Evolutionary conservation across 768 basidiomycete genomes (phyloP).

Genomic region (Lactarius pseudohatsudake): DNA sequence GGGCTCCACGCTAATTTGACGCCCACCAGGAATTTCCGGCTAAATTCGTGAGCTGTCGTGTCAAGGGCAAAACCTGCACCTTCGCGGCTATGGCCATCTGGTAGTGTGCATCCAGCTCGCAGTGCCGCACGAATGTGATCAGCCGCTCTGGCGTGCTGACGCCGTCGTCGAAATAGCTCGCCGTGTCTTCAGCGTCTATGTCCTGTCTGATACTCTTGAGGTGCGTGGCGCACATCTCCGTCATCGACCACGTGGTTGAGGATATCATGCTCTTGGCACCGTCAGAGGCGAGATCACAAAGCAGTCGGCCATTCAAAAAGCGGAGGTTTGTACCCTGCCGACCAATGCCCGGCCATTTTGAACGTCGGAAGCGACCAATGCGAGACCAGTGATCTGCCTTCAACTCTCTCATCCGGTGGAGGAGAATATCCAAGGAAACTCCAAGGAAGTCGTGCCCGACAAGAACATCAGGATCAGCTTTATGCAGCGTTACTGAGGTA

Average conservation of each 20-base stretch:
- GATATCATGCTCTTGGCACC: constrained; percentile 95
- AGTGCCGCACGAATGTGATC: constrained; percentile 87
- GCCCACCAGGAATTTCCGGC: constrained; percentile 95
- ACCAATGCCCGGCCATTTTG: constrained; percentile 79
- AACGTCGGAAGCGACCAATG: constrained; percentile 83
- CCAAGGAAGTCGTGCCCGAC: constrained; percentile 95
- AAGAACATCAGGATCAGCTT: constrained; percentile 91
- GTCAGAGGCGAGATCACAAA: constrained; percentile 93
- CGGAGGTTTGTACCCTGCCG: constrained; percentile 81
- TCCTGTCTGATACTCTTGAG: constrained; percentile 86
- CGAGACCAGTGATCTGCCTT: constrained; percentile 94
- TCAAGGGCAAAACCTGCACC: constrained; percentile 91
- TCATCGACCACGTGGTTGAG: constrained; percentile 97
- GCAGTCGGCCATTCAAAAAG: constrained; percentile 79
- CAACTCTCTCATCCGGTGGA: constrained; percentile 87
- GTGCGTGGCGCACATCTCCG: constrained; percentile 94
- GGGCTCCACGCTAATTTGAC: background rate
- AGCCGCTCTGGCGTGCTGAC: constrained; percentile 74
- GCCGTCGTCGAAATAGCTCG: constrained; percentile 83
- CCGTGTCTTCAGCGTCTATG: constrained; percentile 94
- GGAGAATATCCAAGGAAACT: constrained; percentile 83
- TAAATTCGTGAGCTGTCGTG: constrained; percentile 89
- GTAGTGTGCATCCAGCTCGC: constrained; percentile 93
- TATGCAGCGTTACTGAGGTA: constrained; percentile 62
- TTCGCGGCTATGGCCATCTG: constrained; percentile 96